phyloP scores from a whole-genome alignment of 306 rosid genomes.

The Dryas alaskensis region DNA sequence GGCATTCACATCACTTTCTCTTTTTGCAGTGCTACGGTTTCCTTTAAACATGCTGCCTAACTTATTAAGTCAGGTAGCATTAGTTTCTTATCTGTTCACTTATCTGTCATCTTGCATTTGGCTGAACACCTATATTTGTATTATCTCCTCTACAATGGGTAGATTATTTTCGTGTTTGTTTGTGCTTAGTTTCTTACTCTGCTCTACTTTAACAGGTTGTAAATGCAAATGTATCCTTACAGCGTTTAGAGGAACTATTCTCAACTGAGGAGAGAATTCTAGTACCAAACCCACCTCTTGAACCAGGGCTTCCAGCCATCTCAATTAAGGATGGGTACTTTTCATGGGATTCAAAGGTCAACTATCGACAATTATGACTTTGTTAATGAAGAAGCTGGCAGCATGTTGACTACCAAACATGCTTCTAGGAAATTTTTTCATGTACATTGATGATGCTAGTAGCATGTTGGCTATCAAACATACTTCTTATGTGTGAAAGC shows the following conservation, averaged over 20 bases:
- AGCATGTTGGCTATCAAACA: slow-evolving; percentile 3
- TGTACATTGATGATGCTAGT: slow-evolving; percentile 6
- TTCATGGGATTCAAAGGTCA: slow-evolving; percentile 84
- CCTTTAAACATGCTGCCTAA: slow-evolving; percentile 80
- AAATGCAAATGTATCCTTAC: slow-evolving; percentile 76
- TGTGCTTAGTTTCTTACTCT: slow-evolving; percentile 6
- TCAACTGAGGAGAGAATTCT: slow-evolving; percentile 61
- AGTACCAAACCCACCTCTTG: slow-evolving; percentile 58
- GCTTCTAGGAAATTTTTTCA: not conserved
- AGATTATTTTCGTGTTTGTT: not conserved
- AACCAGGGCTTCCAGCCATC: slow-evolving; percentile 69
- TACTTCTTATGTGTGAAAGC: slow-evolving; percentile 12
- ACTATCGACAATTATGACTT: not conserved
- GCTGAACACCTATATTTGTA: not conserved
- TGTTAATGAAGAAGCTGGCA: too few species aligned
- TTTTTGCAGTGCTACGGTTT: slow-evolving; percentile 65
- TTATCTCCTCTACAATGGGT: not conserved
- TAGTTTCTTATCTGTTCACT: slow-evolving; percentile 13
- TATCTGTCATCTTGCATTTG: not conserved
- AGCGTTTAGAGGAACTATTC: slow-evolving; percentile 77
- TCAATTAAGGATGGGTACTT: slow-evolving; percentile 68
- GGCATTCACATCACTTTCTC: slow-evolving; percentile 85
- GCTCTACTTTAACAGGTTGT: slow-evolving; percentile 54
- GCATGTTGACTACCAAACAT: too few species aligned
- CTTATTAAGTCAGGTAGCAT: slow-evolving; percentile 70